phyloP scores from a whole-genome alignment of 2,329 filamentous ascomycete genomes.

The Westerdykella sp. region DNA sequence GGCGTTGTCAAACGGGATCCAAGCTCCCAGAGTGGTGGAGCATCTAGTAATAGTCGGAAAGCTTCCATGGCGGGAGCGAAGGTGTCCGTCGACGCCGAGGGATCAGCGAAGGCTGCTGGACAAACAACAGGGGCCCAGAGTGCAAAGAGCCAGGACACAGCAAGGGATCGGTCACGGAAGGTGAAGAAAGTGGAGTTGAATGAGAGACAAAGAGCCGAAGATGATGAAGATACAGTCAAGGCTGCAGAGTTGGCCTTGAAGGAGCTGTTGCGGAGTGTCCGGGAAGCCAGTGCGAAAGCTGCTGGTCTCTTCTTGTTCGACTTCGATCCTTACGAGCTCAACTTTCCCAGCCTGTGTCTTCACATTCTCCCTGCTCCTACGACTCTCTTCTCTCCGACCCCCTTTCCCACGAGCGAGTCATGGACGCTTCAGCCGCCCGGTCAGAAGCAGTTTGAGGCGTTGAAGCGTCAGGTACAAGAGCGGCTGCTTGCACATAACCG shows the following conservation, averaged over 20 bases:
- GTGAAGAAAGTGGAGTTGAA: slow-evolving; percentile 56
- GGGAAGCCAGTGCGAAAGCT: slow-evolving; percentile 58
- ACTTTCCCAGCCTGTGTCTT: slow-evolving; percentile 78
- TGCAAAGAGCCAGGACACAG: slow-evolving; percentile 56
- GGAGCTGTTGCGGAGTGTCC: slow-evolving; percentile 73
- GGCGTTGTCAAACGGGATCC: slow-evolving; percentile 19
- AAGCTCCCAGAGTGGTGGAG: slow-evolving; percentile 38
- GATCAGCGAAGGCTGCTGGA: slow-evolving; percentile 19
- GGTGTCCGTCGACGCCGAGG: slow-evolving; percentile 21
- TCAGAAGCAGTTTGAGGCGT: slow-evolving; percentile 64
- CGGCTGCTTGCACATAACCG: slow-evolving; percentile 49
- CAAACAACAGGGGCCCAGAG: slow-evolving; percentile 60
- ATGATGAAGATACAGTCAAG: slow-evolving; percentile 70
- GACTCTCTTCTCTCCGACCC: slow-evolving; percentile 74
- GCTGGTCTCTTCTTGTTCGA: slow-evolving; percentile 53
- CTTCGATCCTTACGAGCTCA: slow-evolving; percentile 78
- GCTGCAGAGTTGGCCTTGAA: slow-evolving; percentile 79
- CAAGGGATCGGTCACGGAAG: slow-evolving; percentile 32
- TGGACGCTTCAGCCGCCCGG: slow-evolving; percentile 76
- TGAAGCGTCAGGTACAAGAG: slow-evolving; percentile 60
- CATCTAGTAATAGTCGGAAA: slow-evolving; percentile 46
- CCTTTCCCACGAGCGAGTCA: slow-evolving; percentile 68
- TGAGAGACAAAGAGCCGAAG: slow-evolving; percentile 56
- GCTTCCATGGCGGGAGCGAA: slow-evolving; percentile 21
- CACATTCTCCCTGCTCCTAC: slow-evolving; percentile 74